Evolutionary conservation across 192 early-diverging fungal genomes (phyloP).

Genomic region (Phycomyces nitens): DNA sequence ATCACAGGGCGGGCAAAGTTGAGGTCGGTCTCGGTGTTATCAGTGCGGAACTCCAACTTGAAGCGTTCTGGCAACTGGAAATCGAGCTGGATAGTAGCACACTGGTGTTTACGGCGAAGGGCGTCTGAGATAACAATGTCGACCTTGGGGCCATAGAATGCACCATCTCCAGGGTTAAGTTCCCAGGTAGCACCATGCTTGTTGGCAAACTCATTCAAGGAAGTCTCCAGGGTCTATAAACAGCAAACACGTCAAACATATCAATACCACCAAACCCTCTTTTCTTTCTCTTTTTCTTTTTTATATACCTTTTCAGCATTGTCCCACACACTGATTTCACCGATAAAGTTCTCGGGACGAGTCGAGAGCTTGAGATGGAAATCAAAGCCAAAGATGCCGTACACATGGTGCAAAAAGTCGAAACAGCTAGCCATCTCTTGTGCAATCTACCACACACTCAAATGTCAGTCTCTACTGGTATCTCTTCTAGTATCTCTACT

Average conservation of each 20-base stretch:
- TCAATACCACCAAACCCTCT: background rate
- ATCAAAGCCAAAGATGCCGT: conserved; percentile 92
- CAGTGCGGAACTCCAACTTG: conserved; percentile 84
- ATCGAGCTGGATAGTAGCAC: conserved; percentile 97
- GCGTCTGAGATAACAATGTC: conserved; percentile 96
- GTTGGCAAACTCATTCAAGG: conserved; percentile 67
- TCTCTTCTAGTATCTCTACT: background rate
- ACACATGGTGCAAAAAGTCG: conserved; percentile 87
- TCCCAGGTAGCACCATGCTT: conserved; percentile 68
- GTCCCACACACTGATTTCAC: conserved; percentile 88
- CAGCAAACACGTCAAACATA: background rate
- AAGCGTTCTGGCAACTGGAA: conserved; percentile 97
- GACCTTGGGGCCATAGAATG: conserved; percentile 99
- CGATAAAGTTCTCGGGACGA: conserved; percentile 94
- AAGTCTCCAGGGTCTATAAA: conserved; percentile 59
- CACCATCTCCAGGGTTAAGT: conserved; percentile 93
- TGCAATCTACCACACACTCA: conserved; percentile 46
- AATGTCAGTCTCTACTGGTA: too few species aligned
- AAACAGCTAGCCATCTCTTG: conserved; percentile 81
- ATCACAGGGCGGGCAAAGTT: conserved; percentile 81
- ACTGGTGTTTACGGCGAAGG: conserved; percentile 86
- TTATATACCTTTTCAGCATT: conserved; percentile 72
- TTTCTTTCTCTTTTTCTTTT: background rate
- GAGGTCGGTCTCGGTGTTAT: conserved; percentile 47
- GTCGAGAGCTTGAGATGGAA: conserved; percentile 92